Conservation (phyloP, 2,329 filamentous ascomycete species). For the Botrytis cinerea region DNA sequence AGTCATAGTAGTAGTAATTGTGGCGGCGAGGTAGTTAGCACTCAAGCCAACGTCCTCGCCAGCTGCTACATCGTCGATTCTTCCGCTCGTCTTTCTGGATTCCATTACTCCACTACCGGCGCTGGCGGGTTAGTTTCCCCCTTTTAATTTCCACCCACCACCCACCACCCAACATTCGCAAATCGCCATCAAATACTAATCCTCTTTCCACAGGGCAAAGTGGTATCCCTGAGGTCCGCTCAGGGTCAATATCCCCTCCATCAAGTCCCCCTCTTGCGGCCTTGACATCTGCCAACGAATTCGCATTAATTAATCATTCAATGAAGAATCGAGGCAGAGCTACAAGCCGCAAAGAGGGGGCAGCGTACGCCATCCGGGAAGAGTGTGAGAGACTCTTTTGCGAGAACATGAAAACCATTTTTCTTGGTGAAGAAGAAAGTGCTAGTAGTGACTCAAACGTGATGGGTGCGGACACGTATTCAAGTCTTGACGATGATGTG, state of each 20-base stretch:
- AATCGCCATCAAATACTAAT: slow-evolving; percentile 32
- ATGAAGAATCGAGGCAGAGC: slow-evolving; percentile 36
- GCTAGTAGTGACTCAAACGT: slow-evolving; percentile 79
- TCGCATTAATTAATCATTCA: slow-evolving; percentile 59
- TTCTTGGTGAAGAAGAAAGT: slow-evolving; percentile 93
- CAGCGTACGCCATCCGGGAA: slow-evolving; percentile 94
- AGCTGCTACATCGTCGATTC: slow-evolving; percentile 86
- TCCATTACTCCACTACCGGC: slow-evolving; percentile 95
- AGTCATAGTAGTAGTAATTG: slow-evolving; percentile 69
- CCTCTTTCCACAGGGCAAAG: slow-evolving; percentile 64
- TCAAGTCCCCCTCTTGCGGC: slow-evolving; percentile 88
- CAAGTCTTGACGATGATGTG: slow-evolving; percentile 39
- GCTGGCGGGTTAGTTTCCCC: slow-evolving; percentile 63
- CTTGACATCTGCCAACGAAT: slow-evolving; percentile 67
- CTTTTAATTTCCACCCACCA: neutral
- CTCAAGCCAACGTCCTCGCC: slow-evolving; percentile 77
- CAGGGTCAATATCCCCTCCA: slow-evolving; percentile 69
- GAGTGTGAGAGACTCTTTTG: slow-evolving; percentile 99
- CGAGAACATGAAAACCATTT: slow-evolving; percentile 89
- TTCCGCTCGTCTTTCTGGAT: slow-evolving; percentile 72
- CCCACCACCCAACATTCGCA: neutral
- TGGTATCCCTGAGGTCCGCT: slow-evolving; percentile 89
- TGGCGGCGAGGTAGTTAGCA: slow-evolving; percentile 58
- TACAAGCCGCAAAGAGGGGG: slow-evolving; percentile 73
- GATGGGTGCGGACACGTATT: slow-evolving; percentile 70